phyloP scores from a whole-genome alignment of 345 rosid species.

The Rhodamnia rubescens region DNA sequence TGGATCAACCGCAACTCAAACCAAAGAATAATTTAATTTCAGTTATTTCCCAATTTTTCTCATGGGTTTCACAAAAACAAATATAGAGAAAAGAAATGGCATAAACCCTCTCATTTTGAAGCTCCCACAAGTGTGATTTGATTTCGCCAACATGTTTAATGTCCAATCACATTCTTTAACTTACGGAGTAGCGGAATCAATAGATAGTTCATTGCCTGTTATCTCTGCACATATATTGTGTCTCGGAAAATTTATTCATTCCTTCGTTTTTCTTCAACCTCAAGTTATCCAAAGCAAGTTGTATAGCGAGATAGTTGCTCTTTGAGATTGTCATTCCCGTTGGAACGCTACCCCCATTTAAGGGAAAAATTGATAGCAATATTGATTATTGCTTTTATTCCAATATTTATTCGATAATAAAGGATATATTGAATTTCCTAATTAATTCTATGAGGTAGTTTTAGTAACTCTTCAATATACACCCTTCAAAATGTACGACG shows the following conservation, averaged over 20 bases:
- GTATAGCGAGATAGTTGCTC: conserved; percentile 42
- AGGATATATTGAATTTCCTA: too few relatives aligned
- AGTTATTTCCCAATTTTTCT: not conserved
- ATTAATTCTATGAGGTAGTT: too few relatives aligned
- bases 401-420: too few relatives aligned
- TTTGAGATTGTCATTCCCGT: conserved; percentile 48
- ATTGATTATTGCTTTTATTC: too few relatives aligned
- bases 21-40: not conserved
- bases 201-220: conserved; percentile 25
- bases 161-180: conserved; percentile 56
- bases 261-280: conserved; percentile 41
- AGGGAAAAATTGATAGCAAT: too few relatives aligned
- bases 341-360: too few relatives aligned
- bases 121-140: conserved; percentile 56
- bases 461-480: too few relatives aligned
- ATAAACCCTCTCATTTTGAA: conserved; percentile 53
- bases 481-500: too few relatives aligned
- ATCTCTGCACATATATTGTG: conserved; percentile 50
- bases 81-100: not conserved
- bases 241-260: conserved; percentile 36
- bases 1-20: conserved; percentile 44
- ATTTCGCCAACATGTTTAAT: conserved; percentile 43
- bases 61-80: not conserved
- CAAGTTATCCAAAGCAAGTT: conserved; percentile 44
- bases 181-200: conserved; percentile 11